phyloP scores from a whole-genome alignment of 768 basidiomycete genomes.

The Auricularia heimuer region DNA sequence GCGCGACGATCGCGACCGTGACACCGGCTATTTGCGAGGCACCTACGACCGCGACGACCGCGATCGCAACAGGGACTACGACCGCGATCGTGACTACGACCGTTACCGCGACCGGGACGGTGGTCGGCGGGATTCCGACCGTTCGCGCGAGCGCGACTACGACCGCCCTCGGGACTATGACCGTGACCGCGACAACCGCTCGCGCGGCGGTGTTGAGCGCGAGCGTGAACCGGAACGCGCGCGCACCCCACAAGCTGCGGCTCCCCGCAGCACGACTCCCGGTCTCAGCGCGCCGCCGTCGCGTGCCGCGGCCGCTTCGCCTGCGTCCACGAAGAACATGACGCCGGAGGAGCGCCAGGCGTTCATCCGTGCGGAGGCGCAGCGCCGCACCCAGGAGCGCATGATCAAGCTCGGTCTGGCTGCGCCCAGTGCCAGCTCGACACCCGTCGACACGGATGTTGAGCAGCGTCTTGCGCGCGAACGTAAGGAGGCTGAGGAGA shows the following conservation, averaged over 20 bases:
- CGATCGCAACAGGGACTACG: constrained; percentile 25
- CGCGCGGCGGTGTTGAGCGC: constrained; percentile 9
- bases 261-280: constrained; percentile 37
- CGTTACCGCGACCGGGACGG: constrained; percentile 23
- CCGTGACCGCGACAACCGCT: constrained; percentile 7
- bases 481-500: constrained; percentile 86
- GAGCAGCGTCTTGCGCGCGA: constrained; percentile 80
- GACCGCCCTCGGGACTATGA: constrained; percentile 15
- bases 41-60: constrained; percentile 39
- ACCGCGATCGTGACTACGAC: constrained; percentile 33
- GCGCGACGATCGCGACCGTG: constrained; percentile 30
- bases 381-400: constrained; percentile 72
- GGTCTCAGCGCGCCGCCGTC: constrained; percentile 8
- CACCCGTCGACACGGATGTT: constrained; percentile 60
- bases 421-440: constrained; percentile 22
- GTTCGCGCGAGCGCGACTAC: constrained; percentile 12
- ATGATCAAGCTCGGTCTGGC: constrained; percentile 77
- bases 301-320: constrained; percentile 29
- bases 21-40: constrained; percentile 19
- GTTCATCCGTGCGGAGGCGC: constrained; percentile 68
- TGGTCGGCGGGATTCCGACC: too few species aligned
- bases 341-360: constrained; percentile 74
- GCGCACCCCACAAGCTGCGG: constrained; percentile 36
- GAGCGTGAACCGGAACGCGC: neutral
- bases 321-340: constrained; percentile 63